A percentile compares a stretch with the other conserved stretches of the same genome.
Conservation (phyloP, 805 yeast genomes). For the Starmerella apis region DNA sequence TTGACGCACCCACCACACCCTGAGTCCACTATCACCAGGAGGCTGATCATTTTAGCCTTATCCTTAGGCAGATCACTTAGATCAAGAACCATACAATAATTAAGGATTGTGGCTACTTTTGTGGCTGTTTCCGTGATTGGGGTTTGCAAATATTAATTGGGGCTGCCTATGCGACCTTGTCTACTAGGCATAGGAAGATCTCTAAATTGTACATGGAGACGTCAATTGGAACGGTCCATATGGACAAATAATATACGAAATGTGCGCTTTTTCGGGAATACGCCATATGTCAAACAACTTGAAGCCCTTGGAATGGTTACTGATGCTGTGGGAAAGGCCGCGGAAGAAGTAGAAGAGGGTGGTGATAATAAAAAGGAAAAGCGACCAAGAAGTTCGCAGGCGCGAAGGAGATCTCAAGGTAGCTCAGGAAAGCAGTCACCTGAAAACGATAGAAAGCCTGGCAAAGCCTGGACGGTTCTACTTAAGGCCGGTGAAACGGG, state of each 20-base stretch:
- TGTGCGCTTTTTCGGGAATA: not conserved
- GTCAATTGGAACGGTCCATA: not conserved
- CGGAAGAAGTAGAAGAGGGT: slow-evolving; percentile 11
- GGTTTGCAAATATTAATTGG: too few relatives aligned
- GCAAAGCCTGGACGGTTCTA: not conserved
- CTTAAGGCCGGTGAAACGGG: slow-evolving; percentile 42
- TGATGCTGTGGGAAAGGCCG: slow-evolving; percentile 17
- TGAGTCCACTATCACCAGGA: too few relatives aligned
- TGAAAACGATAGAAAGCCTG: not conserved
- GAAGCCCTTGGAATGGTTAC: slow-evolving; percentile 20
- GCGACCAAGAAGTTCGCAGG: not conserved
- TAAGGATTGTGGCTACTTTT: too few relatives aligned
- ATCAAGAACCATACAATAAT: too few relatives aligned
- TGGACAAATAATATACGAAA: not conserved
- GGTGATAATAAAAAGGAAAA: not conserved
- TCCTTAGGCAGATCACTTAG: too few relatives aligned
- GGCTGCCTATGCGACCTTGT: too few relatives aligned
- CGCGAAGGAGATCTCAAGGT: not conserved
- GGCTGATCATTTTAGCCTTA: too few relatives aligned
- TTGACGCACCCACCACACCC: too few relatives aligned
- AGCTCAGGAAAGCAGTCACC: not conserved
- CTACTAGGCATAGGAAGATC: too few relatives aligned
- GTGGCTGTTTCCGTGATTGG: too few relatives aligned
- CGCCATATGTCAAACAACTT: slow-evolving; percentile 1
- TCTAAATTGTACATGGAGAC: too few relatives aligned